Base-by-base conservation (phyloP, 2,329 filamentous ascomycete genomes). In the Aspergillus puulaauensis region DNA sequence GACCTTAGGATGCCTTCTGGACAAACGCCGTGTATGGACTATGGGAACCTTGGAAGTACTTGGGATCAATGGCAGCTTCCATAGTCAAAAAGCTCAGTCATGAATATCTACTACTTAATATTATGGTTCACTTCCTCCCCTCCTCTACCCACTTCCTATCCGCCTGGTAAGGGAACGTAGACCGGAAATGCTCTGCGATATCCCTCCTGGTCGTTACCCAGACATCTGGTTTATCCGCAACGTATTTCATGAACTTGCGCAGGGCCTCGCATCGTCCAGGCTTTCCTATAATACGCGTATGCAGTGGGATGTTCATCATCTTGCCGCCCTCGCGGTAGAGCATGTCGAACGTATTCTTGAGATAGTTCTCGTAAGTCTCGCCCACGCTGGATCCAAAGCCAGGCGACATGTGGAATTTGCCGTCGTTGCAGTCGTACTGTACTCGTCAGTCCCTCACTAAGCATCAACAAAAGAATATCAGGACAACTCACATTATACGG, bases 231-330 rank as follows among this genome's bases (percentile, higher is more conserved):
- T 85, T 83, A 50, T 73, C 63, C 1, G 68, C 68, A 71, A 57
- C 15, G 23, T 57, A 57, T 9, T 39, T 35, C 55, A 57, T 57
- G 14, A 57, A 57, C 5, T 57, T 75, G n/a, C 74, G 55, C 41
- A 85, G 64, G 1, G 82, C 82, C 46, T 73, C 75, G 58, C 80
- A 80, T 1, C 82, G 72, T 4, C 80, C 82, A 0, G 82, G 82
- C 35, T 80, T 76, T 1, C 82, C 82, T 37, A 81, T 78, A 54
- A 82, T 81, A 6, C 81, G 75, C 60, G 80, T 83, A 65, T 84
- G 82, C 24, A 84, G 65, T 2, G 79, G 80, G 23, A 84, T 77
- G 0, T 82, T 84, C 82, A 84, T 84, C 82, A 84, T 84, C 70
- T 82, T 83, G 52, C 74, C 67, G 1, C 80, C 81, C 60, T 83